Conservation (phyloP, 495 filamentous ascomycete species). For the Penicillium cataractarum region DNA sequence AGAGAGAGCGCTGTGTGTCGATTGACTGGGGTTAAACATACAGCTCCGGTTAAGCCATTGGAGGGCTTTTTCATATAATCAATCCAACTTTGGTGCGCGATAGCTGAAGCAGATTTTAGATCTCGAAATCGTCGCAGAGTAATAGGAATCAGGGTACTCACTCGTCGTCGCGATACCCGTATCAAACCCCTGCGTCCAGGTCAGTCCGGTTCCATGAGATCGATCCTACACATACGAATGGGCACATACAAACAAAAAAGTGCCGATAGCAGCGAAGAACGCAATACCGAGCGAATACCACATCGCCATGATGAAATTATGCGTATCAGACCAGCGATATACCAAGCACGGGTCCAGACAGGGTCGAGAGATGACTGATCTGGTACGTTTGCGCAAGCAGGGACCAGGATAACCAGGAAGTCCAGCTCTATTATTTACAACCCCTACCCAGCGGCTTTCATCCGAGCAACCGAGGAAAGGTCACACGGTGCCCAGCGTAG, state of each 20-base stretch:
- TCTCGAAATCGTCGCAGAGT: not conserved
- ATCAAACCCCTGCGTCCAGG: conserved; percentile 54
- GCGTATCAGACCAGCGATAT: not conserved
- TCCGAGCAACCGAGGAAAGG: conserved; percentile 30
- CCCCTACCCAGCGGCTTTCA: conserved; percentile 14
- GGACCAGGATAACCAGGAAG: not conserved
- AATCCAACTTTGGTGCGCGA: conserved; percentile 63
- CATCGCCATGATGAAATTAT: conserved; percentile 37
- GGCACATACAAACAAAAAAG: conserved; percentile 57
- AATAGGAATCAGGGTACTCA: conserved; percentile 33
- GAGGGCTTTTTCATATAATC: conserved; percentile 61
- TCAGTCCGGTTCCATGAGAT: not conserved
- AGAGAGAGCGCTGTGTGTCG: too few species aligned
- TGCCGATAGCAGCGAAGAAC: conserved; percentile 53
- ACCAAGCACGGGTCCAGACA: not conserved
- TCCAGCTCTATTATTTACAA: conserved; percentile 14
- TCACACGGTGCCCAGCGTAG: conserved; percentile 13
- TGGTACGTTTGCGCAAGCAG: not conserved
- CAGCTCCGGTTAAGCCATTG: conserved; percentile 59
- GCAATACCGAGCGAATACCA: conserved; percentile 37
- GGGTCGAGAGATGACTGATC: not conserved
- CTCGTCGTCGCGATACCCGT: conserved; percentile 63
- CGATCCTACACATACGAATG: not conserved
- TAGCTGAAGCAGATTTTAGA: conserved; percentile 41
- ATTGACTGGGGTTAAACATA: conserved; percentile 31